Evolutionary conservation across 1,139 yeast species (phyloP).

Genomic region (Geotrichum fermentans): DNA sequence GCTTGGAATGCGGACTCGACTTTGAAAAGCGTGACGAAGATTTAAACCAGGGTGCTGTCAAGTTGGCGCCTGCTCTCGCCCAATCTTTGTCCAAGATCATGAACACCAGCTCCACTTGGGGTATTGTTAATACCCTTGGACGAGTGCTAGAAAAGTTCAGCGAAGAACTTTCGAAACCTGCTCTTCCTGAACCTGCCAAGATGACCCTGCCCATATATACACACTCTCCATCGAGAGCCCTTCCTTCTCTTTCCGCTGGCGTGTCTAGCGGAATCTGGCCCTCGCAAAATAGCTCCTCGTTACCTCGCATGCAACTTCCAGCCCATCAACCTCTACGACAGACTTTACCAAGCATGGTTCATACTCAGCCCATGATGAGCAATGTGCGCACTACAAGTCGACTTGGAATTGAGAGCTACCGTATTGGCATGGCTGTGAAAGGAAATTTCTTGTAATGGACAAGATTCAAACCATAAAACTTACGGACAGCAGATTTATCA

Average conservation of each 20-base stretch:
- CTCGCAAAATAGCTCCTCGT: no score
- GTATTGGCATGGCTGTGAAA: background rate
- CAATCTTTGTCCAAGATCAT: constrained; percentile 32
- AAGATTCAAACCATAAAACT: no score
- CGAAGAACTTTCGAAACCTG: no score
- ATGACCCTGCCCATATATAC: no score
- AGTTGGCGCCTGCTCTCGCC: constrained; percentile 31
- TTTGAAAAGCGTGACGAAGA: no score
- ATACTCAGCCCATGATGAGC: constrained; percentile 4
- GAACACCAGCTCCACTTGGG: constrained; percentile 33
- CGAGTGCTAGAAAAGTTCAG: constrained; percentile 29
- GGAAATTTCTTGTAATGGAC: no score
- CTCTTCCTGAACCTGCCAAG: no score
- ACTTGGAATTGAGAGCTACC: background rate
- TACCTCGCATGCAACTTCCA: constrained; percentile 17
- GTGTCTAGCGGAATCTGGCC: no score
- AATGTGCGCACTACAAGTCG: background rate
- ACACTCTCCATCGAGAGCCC: no score
- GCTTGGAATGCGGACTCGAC: constrained; percentile 27
- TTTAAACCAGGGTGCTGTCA: no score
- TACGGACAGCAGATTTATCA: no score
- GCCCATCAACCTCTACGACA: background rate
- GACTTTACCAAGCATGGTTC: background rate
- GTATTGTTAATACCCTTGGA: constrained; percentile 30
- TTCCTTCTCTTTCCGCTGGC: no score